A percentile compares a stretch with the other conserved stretches of the same genome.
Evolutionary conservation across 768 basidiomycete genomes (phyloP).

Genomic region (Psilocybe cyanescens): DNA sequence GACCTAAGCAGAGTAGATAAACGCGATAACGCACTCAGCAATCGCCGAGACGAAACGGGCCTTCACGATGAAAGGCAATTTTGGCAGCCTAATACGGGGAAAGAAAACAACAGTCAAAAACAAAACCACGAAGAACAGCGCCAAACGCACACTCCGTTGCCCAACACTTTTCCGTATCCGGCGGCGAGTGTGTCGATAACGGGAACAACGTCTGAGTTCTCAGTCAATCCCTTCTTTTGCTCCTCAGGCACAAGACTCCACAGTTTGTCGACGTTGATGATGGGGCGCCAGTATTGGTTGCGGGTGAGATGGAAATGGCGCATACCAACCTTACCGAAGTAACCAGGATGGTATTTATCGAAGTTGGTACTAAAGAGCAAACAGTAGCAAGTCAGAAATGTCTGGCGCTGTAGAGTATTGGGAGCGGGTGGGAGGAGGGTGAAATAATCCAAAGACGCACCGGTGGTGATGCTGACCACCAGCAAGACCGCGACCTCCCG

Average conservation of each 20-base stretch:
- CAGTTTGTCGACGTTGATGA: conserved; percentile 98
- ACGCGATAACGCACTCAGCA: conserved; percentile 63
- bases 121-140: background rate
- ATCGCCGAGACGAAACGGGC: conserved; percentile 91
- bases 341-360: conserved; percentile 99
- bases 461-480: conserved; percentile 99
- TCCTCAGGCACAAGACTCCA: conserved; percentile 88
- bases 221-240: conserved; percentile 79
- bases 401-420: background rate
- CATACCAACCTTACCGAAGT: conserved; percentile 99
- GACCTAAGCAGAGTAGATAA: background rate
- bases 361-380: conserved; percentile 81
- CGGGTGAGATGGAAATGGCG: conserved; percentile 95
- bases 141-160: conserved; percentile 81
- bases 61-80: conserved; percentile 96
- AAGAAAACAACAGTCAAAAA: background rate
- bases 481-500: conserved; percentile 99
- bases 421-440: background rate
- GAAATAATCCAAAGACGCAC: conserved; percentile 46
- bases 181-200: conserved; percentile 87
- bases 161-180: conserved; percentile 94
- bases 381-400: conserved; percentile 4
- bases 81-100: conserved; percentile 64
- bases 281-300: conserved; percentile 90
- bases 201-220: conserved; percentile 83